Percentiles rank a stretch among this genome's conserved stretches.
Evolutionary conservation across 257 asterid species (phyloP).

Genomic region (Thymus mandschuricus): DNA sequence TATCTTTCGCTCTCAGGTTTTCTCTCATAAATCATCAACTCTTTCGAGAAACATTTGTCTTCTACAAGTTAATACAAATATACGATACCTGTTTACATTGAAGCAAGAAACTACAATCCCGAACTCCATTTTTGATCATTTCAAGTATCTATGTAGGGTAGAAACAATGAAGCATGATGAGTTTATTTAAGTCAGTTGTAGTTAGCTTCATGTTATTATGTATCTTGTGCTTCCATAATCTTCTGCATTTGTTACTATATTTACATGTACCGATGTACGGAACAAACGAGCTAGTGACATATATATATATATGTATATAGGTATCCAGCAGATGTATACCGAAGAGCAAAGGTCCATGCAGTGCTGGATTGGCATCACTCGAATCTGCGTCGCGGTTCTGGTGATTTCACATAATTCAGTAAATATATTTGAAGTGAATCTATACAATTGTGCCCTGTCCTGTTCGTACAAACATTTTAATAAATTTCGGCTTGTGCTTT

Average conservation of each 20-base stretch:
- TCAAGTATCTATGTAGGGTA: no score
- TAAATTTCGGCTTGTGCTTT: background rate
- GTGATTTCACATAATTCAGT: constrained; percentile 37
- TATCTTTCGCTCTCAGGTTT: background rate
- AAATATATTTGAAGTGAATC: no score
- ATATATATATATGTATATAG: constrained; percentile 36
- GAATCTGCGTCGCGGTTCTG: constrained; percentile 78
- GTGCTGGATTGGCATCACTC: constrained; percentile 96
- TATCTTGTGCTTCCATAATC: background rate
- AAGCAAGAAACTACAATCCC: background rate
- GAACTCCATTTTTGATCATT: background rate
- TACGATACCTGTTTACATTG: background rate
- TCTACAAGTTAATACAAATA: background rate
- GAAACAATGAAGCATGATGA: background rate
- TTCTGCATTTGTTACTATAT: background rate
- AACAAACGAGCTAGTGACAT: background rate
- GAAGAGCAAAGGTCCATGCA: constrained; percentile 74
- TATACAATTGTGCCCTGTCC: background rate
- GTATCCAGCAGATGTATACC: constrained; percentile 77
- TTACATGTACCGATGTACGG: background rate
- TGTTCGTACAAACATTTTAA: constrained; percentile 6
- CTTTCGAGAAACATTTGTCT: background rate
- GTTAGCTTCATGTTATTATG: background rate
- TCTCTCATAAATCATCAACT: background rate
- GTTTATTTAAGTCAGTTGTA: background rate